These are phyloP conservation scores for Phytopythium oedochilum DNA, from an alignment of 352 stramenopile genomes.

Conservation along the genomic window DNA sequence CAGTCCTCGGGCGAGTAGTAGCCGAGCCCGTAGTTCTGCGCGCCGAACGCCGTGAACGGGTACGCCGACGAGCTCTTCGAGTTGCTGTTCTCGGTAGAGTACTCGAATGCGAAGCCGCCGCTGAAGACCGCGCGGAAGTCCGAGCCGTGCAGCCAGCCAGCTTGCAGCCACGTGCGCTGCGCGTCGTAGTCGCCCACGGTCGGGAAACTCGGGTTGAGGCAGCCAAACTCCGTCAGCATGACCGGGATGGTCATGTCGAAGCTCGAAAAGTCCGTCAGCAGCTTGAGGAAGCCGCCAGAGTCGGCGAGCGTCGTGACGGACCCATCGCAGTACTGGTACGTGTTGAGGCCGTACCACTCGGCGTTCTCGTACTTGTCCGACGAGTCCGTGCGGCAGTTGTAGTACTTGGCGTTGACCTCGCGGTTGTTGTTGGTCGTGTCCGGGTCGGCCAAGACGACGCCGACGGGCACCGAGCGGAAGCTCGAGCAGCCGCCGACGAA, in stretches of 20 bases:
- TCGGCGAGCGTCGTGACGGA: constrained; percentile 22
- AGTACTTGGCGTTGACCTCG: constrained; percentile 56
- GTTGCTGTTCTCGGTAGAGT: constrained; percentile 73
- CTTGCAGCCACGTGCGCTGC: constrained; percentile 62
- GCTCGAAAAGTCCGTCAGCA: constrained; percentile 43
- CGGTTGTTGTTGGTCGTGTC: constrained; percentile 32
- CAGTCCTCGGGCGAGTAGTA: constrained; percentile 78
- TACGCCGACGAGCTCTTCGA: constrained; percentile 42
- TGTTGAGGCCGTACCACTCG: constrained; percentile 78
- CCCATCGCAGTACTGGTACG: constrained; percentile 74
- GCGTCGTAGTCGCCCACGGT: constrained; percentile 50
- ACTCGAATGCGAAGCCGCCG: constrained; percentile 81
- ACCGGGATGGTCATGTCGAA: constrained; percentile 71
- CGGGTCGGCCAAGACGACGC: constrained; percentile 60
- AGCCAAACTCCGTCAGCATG: constrained; percentile 83
- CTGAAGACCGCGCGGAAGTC: constrained; percentile 50
- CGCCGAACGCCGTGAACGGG: constrained; percentile 69
- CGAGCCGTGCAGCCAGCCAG: constrained; percentile 43
- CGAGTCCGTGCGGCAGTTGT: constrained; percentile 59
- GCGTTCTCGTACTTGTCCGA: constrained; percentile 55
- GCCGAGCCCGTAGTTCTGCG: constrained; percentile 83
- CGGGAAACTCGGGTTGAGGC: constrained; percentile 55
- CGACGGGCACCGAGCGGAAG: constrained; percentile 75
- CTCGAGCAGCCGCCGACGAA: constrained; percentile 53
- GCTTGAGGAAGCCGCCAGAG: constrained; percentile 37